Percentiles rank a stretch among this genome's conserved stretches.
Conservation (phyloP, 345 rosid genomes). For the Nasturtium officinale region DNA sequence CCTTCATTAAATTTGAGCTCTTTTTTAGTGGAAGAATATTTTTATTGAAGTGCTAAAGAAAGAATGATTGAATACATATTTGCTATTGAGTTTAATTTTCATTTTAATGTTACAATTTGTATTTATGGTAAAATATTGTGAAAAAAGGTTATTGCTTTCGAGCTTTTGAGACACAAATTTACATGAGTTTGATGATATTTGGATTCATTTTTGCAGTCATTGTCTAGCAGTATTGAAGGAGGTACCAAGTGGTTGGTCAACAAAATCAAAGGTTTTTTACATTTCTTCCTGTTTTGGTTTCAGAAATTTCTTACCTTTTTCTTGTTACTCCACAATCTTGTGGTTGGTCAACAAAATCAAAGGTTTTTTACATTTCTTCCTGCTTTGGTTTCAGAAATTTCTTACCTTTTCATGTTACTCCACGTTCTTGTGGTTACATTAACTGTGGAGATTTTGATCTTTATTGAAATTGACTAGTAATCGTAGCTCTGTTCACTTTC, state of each 20-base stretch:
- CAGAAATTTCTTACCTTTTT: not conserved
- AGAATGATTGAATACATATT: not conserved
- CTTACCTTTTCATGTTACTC: not conserved
- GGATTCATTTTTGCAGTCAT: slow-evolving; percentile 52
- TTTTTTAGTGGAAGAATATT: slow-evolving; percentile 3
- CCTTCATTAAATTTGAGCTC: slow-evolving; percentile 5
- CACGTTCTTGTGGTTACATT: not conserved
- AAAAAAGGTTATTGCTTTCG: not conserved
- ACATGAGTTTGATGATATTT: slow-evolving; percentile 15
- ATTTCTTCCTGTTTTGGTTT: not conserved
- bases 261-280: slow-evolving; percentile 76
- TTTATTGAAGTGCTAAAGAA: not conserved
- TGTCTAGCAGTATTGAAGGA: slow-evolving; percentile 82
- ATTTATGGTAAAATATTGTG: not conserved
- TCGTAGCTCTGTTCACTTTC: not conserved
- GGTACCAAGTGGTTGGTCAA: slow-evolving; percentile 94
- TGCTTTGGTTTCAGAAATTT: not conserved
- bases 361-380: slow-evolving; percentile 54
- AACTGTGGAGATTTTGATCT: not conserved
- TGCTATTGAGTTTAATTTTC: not conserved
- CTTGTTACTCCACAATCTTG: not conserved
- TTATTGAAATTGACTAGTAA: not conserved
- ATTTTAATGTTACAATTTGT: not conserved
- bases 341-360: slow-evolving; percentile 77
- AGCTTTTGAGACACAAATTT: not conserved